Conservation (phyloP, 208 protist genomes). For the Trypanosoma avium region DNA sequence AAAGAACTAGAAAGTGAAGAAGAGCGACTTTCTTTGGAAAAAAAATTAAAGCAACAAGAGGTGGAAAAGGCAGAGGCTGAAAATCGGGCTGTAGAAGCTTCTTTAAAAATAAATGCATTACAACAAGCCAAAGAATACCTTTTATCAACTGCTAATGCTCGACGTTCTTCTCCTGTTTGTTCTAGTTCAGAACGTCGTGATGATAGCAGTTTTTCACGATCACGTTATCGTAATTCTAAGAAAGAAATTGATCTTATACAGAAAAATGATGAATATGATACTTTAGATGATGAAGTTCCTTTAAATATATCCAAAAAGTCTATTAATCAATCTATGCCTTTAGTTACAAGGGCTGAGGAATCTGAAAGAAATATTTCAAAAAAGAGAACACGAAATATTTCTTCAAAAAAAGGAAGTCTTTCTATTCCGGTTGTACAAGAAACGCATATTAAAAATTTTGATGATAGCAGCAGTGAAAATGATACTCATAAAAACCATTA, state of each 20-base stretch:
- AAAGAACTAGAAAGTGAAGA: constrained; percentile 49
- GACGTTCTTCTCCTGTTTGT: constrained; percentile 33
- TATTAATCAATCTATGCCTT: constrained; percentile 19
- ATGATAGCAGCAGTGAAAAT: constrained; percentile 20
- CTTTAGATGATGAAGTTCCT: no score
- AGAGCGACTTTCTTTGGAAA: constrained; percentile 32
- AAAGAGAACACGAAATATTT: constrained; percentile 1
- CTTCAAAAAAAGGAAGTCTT: constrained; percentile 2
- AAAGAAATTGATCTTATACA: constrained; percentile 38
- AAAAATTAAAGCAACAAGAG: constrained; percentile 39
- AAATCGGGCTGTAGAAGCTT: constrained; percentile 37
- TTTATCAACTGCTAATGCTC: constrained; percentile 47
- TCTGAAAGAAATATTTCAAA: not conserved
- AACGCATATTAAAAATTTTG: not conserved
- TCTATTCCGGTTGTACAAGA: not conserved
- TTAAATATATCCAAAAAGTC: no score
- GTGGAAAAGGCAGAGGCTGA: constrained; percentile 47
- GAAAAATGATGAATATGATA: no score
- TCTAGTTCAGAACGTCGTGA: constrained; percentile 4
- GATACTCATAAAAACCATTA: no score
- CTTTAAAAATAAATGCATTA: constrained; percentile 50
- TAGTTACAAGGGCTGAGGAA: constrained; percentile 18
- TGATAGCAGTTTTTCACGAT: not conserved
- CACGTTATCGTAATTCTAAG: not conserved
- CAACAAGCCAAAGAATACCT: constrained; percentile 80